Base-by-base conservation (phyloP, 1,139 yeast genomes). In the Saccharomyces uvarum region DNA sequence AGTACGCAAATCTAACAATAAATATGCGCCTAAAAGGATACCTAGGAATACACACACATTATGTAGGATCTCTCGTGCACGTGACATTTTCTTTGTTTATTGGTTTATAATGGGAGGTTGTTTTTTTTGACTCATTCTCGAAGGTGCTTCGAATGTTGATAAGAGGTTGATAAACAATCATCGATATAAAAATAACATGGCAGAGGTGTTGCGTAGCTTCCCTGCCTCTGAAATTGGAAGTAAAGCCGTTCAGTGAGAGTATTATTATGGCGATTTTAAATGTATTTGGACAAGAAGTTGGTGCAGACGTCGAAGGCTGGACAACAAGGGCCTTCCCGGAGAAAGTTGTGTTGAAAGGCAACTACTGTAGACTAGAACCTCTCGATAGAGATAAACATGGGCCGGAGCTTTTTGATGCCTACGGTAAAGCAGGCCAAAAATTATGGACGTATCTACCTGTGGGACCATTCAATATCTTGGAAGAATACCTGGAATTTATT, bases 381-480 rank as follows among this genome's bases (percentile, higher is more conserved):
- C 52, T 60, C 13, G 51, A 52, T 32, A 21, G 49, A 16, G 58
- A 55, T 21, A 55, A 52, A 38, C 63, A 59, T 50, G 58, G 52
- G 9, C 8, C 16, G 28, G 54, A 55, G 26, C 55, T 60, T 19
- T 59, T 51, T 47, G 56, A 56, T 19, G 48, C 57, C 11, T 56
- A 28, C 38, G 38, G 41, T 14, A 51, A 33, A 9, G 54, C 51
- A 13, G 55, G 50, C 14, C 49, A 54, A 26, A 50, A 38, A 6
- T 32, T 56, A 19, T 60, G 63, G 61, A 59, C 61, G 9, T 59
- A 60, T 46, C 26, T 57, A 26, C 57, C 59, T 27, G 31, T 56
- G 14, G 63, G 61, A 4, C 61, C 61, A 2, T 60, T 56, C 46
- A 29, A 28, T 5, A 41, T 33, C 13, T 32, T 47, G 5, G 49